Percentiles rank a stretch among this genome's conserved stretches.
These are phyloP conservation scores for Lithohypha guttulata DNA, from an alignment of 2,329 filamentous ascomycete species.

Conservation along the genomic window DNA sequence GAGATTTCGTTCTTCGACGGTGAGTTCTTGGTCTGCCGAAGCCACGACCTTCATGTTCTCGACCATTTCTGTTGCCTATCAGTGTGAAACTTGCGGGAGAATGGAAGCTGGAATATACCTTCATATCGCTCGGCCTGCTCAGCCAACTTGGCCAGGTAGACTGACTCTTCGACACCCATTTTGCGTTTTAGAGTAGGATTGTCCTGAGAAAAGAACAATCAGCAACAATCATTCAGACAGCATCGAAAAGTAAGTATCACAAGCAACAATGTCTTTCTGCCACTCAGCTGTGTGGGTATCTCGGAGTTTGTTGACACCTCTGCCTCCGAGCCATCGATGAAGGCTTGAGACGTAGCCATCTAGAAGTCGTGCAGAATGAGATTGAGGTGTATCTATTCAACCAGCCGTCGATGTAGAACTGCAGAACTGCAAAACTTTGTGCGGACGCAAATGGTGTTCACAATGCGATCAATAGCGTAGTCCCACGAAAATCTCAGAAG, in stretches of 20 bases:
- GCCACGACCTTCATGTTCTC: slow-evolving; percentile 99
- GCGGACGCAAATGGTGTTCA: too few relatives aligned
- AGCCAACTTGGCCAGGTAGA: slow-evolving; percentile 99
- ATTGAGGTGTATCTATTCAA: too few relatives aligned
- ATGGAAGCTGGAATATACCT: slow-evolving; percentile 51
- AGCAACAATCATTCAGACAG: background rate
- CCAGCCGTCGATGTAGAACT: too few relatives aligned
- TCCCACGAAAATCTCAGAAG: background rate
- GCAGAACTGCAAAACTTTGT: too few relatives aligned
- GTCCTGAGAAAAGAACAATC: slow-evolving; percentile 1
- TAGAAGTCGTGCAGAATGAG: too few relatives aligned
- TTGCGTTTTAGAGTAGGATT: slow-evolving; percentile 38
- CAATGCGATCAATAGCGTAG: too few relatives aligned
- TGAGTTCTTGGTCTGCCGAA: slow-evolving; percentile 70
- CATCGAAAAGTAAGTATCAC: slow-evolving; percentile 7
- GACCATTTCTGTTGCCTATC: slow-evolving; percentile 71
- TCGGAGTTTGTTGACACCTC: too few relatives aligned
- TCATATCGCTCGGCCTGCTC: slow-evolving; percentile 99
- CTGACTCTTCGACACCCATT: slow-evolving; percentile 99
- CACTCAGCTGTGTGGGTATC: too few relatives aligned
- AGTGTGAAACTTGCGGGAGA: slow-evolving; percentile 16
- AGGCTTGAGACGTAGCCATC: too few relatives aligned
- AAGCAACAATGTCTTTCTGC: background rate
- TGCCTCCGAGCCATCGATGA: too few relatives aligned
- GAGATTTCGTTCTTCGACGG: slow-evolving; percentile 93